phyloP scores from a whole-genome alignment of 345 rosid genomes.

The Euclidium syriacum region DNA sequence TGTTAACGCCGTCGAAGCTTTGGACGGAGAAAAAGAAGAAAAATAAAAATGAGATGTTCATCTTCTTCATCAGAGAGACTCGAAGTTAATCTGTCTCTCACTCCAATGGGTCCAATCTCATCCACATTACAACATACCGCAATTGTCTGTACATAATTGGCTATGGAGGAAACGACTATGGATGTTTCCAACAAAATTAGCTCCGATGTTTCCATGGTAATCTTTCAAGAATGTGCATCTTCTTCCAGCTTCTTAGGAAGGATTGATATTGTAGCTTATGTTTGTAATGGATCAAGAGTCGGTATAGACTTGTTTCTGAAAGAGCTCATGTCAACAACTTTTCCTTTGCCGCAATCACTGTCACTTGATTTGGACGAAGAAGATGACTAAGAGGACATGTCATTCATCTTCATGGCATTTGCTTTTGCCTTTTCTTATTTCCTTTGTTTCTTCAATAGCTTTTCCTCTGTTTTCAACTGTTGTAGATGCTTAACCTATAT shows the following conservation, averaged over 20 bases:
- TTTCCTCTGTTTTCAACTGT: conserved; percentile 50
- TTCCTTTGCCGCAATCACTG: conserved; percentile 37
- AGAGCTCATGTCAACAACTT: conserved; percentile 47
- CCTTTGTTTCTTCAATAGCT: conserved; percentile 45
- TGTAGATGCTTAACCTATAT: conserved; percentile 43
- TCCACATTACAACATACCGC: too few relatives aligned
- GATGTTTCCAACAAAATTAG: conserved; percentile 13
- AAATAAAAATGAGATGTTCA: too few relatives aligned
- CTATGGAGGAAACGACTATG: neutral
- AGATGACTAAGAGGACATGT: conserved; percentile 33
- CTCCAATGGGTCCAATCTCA: too few relatives aligned
- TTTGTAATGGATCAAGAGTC: neutral
- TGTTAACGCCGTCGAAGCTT: too few relatives aligned
- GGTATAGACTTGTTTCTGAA: conserved; percentile 26
- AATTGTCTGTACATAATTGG: neutral
- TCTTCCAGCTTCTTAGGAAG: conserved; percentile 4
- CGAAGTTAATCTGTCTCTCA: too few relatives aligned
- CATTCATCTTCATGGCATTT: conserved; percentile 31
- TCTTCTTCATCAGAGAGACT: too few relatives aligned
- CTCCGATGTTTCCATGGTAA: conserved; percentile 14
- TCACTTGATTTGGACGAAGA: conserved; percentile 49
- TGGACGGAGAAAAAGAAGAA: too few relatives aligned
- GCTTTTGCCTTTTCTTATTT: conserved; percentile 48
- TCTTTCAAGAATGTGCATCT: neutral
- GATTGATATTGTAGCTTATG: conserved; percentile 1